Evolutionary conservation across 2,329 filamentous ascomycete genomes (phyloP).

Genomic region (Phaeosphaeriaceae sp.): DNA sequence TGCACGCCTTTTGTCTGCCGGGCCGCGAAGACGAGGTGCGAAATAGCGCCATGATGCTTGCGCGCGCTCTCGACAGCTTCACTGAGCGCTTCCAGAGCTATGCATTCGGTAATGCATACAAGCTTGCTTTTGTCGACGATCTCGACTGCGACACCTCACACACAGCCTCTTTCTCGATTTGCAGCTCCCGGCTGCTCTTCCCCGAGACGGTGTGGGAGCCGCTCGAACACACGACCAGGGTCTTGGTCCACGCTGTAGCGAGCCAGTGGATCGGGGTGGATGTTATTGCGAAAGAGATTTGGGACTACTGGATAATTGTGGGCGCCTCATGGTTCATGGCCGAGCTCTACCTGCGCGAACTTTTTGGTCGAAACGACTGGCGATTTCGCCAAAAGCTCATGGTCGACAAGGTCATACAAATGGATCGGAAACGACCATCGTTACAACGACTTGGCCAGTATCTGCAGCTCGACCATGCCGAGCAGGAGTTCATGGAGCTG

Average conservation of each 20-base stretch:
- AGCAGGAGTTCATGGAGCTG: slow-evolving; percentile 86
- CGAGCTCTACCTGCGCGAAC: slow-evolving; percentile 86
- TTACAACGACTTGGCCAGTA: slow-evolving; percentile 80
- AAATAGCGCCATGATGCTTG: slow-evolving; percentile 86
- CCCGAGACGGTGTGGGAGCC: slow-evolving; percentile 86
- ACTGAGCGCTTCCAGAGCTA: slow-evolving; percentile 88
- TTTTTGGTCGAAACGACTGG: slow-evolving; percentile 95
- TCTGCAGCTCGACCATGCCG: slow-evolving; percentile 82
- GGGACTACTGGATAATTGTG: slow-evolving; percentile 87
- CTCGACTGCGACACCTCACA: slow-evolving; percentile 77
- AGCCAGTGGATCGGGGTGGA: slow-evolving; percentile 95
- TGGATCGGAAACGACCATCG: slow-evolving; percentile 83
- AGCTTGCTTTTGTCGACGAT: slow-evolving; percentile 93
- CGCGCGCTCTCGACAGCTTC: slow-evolving; percentile 87
- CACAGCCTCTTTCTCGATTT: slow-evolving; percentile 83
- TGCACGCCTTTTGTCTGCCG: slow-evolving; percentile 91
- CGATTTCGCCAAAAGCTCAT: slow-evolving; percentile 86
- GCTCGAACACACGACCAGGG: slow-evolving; percentile 81
- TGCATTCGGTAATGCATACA: slow-evolving; percentile 85
- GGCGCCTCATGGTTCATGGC: slow-evolving; percentile 96
- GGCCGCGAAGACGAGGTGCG: slow-evolving; percentile 81
- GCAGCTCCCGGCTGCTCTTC: slow-evolving; percentile 85
- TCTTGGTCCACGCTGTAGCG: slow-evolving; percentile 82
- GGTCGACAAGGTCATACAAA: slow-evolving; percentile 80
- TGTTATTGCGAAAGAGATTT: slow-evolving; percentile 81